Conservation (phyloP, 306 rosid species). For the Alnus glutinosa region DNA sequence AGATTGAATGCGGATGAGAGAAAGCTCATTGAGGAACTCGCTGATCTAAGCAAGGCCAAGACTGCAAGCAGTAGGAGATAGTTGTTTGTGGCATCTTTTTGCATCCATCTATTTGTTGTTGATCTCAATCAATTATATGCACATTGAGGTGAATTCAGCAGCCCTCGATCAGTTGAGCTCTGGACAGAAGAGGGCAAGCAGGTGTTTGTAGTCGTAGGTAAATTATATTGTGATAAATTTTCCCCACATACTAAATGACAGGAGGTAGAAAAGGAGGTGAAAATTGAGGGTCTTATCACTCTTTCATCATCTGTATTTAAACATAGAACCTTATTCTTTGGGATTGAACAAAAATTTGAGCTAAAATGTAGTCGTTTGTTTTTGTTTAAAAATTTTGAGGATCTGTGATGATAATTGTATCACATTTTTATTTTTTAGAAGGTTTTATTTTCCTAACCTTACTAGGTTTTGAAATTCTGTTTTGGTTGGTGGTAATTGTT, state of each 20-base stretch:
- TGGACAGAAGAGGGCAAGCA: background rate
- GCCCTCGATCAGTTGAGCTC: slow-evolving; percentile 11
- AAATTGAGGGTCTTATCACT: slow-evolving; percentile 9
- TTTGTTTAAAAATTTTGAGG: background rate
- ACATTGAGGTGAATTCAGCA: slow-evolving; percentile 16
- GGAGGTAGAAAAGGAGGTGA: slow-evolving; percentile 17
- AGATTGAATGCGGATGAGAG: slow-evolving; percentile 73
- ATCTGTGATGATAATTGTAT: background rate
- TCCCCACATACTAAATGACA: slow-evolving; percentile 16
- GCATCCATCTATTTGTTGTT: slow-evolving; percentile 2
- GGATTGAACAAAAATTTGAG: background rate
- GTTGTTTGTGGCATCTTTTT: slow-evolving; percentile 9
- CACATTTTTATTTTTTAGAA: background rate
- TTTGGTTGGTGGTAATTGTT: background rate
- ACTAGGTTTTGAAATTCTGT: background rate
- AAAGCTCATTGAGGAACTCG: slow-evolving; percentile 86
- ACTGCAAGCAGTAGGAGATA: slow-evolving; percentile 53
- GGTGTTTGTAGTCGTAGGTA: slow-evolving; percentile 23
- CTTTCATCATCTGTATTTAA: background rate
- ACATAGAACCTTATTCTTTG: slow-evolving; percentile 26
- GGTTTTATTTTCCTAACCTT: background rate
- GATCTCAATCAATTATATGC: slow-evolving; percentile 14
- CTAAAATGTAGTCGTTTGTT: background rate
- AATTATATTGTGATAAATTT: slow-evolving; percentile 21
- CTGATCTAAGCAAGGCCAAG: slow-evolving; percentile 91